Evolutionary conservation across 345 rosid species (phyloP).

Genomic region (Bruguiera parviflora): DNA sequence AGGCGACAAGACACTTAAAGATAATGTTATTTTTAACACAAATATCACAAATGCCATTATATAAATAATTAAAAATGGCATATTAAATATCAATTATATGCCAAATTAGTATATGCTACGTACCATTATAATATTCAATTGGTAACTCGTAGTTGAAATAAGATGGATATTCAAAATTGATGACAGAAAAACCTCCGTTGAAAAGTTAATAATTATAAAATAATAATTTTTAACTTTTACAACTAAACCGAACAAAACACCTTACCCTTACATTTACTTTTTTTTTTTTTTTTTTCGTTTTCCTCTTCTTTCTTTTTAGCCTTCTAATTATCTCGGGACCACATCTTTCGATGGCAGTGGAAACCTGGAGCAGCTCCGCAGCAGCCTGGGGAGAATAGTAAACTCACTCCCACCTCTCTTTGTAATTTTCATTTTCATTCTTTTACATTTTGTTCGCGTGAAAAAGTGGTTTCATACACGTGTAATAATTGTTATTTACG

Average conservation of each 20-base stretch:
- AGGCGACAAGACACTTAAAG: too few species aligned
- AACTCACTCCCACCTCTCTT: conserved; percentile 5
- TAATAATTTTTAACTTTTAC: neutral
- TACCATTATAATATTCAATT: neutral
- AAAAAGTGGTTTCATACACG: too few species aligned
- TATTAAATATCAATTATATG: too few species aligned
- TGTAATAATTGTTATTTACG: too few species aligned
- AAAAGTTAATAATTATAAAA: too few species aligned
- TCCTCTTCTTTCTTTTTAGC: too few species aligned
- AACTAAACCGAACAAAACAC: neutral
- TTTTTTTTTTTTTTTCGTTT: too few species aligned
- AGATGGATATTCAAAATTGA: too few species aligned
- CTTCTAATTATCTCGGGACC: conserved; percentile 9
- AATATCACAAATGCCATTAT: too few species aligned
- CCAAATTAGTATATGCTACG: too few species aligned
- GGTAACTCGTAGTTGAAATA: neutral
- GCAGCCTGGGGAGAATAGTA: conserved; percentile 28
- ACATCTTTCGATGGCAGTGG: conserved; percentile 28
- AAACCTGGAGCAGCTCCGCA: conserved; percentile 30
- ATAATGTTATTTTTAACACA: too few species aligned
- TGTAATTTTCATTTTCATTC: neutral
- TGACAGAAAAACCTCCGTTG: neutral
- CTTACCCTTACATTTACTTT: neutral
- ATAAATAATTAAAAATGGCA: too few species aligned
- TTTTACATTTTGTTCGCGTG: neutral